Evolutionary conservation across 106 monocot genomes (phyloP), one percentile per base, ranked within the genome.

Genomic region (Dendrobium catenatum): DNA sequence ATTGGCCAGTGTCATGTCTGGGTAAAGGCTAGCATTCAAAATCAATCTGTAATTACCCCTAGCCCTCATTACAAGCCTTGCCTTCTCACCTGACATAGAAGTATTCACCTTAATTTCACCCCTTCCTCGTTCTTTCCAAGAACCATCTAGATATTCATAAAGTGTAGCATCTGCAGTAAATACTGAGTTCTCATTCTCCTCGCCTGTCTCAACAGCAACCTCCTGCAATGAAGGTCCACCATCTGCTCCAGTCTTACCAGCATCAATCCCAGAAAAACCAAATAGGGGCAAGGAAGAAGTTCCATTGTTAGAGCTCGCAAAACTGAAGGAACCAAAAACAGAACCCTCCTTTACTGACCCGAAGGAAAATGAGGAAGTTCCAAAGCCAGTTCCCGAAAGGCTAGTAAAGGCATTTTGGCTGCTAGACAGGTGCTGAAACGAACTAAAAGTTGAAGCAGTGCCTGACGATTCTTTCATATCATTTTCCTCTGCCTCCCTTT

Each of bases 81-180:
- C 81, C 56, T 87, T 95, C 81, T 85, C 88, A 40, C 74, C 90
- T 4, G 85, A 81, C 43, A 82, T 58, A 73, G 86, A 88, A 56
- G 89, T 42, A 48, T 98, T 95, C 72, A 98, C 80, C 78, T 88
- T 98, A 40, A 95, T 76, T 75, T 98, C 98, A 1, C 98, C 98
- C 79, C 94, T 98, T 73, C 98, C 98, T 72, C 95, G 84, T 81
- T 98, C 98, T 78, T 98, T 98, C 98, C 98, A 98, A n/a, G 88
- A 87, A 18, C 95, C 89, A 84, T 92, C 90, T 27, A 93, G 77
- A 77, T 89, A 98, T 80, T 98, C 95, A n/a, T 88, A 98, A 42
- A 98, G 64, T n/a, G 93, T 80, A 55, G 98, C 93, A 87, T 98
- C 98, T 33, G 94, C 92, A 56, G 80, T 82, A 76, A 98, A 98